phyloP scores from a whole-genome alignment of 352 stramenopile species.

The Phytopythium oedochilum region DNA sequence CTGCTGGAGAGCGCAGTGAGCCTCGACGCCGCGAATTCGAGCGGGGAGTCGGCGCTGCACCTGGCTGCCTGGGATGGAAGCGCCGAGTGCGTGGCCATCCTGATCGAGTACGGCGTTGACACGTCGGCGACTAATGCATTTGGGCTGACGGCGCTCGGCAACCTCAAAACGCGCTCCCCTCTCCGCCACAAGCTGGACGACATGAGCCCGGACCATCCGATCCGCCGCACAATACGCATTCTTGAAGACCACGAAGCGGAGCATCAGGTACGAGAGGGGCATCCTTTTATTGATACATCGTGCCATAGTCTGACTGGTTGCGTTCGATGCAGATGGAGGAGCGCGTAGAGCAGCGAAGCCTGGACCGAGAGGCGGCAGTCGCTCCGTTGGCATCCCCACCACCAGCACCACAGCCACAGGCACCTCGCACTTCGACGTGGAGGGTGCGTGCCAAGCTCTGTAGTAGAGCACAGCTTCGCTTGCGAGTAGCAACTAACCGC shows the following conservation, averaged over 20 bases:
- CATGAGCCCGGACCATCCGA: constrained; percentile 40
- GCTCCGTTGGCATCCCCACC: neutral
- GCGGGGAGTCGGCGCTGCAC: constrained; percentile 55
- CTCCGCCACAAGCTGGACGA: constrained; percentile 68
- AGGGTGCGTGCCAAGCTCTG: neutral
- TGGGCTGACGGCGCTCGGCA: constrained; percentile 44
- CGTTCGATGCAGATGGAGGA: neutral
- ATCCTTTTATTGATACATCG: too few species aligned
- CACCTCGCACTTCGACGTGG: neutral
- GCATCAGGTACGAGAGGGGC: neutral
- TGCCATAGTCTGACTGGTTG: neutral
- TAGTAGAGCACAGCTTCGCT: too few species aligned
- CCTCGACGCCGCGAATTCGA: constrained; percentile 32
- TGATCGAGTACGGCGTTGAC: constrained; percentile 63
- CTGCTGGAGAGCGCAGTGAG: constrained; percentile 68
- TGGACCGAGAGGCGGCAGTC: neutral
- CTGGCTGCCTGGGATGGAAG: constrained; percentile 63
- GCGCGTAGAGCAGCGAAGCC: neutral
- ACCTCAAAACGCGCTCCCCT: constrained; percentile 56
- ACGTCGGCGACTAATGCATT: constrained; percentile 38
- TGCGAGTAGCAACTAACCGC: too few species aligned
- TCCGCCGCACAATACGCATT: constrained; percentile 36
- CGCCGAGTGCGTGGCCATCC: constrained; percentile 51
- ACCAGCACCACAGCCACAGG: too few species aligned
- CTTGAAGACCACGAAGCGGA: constrained; percentile 34